Percentiles rank a stretch among this genome's conserved stretches.
These are phyloP conservation scores for Polyplosphaeria fusca DNA, from an alignment of 495 filamentous ascomycete species.

Conservation along the genomic window DNA sequence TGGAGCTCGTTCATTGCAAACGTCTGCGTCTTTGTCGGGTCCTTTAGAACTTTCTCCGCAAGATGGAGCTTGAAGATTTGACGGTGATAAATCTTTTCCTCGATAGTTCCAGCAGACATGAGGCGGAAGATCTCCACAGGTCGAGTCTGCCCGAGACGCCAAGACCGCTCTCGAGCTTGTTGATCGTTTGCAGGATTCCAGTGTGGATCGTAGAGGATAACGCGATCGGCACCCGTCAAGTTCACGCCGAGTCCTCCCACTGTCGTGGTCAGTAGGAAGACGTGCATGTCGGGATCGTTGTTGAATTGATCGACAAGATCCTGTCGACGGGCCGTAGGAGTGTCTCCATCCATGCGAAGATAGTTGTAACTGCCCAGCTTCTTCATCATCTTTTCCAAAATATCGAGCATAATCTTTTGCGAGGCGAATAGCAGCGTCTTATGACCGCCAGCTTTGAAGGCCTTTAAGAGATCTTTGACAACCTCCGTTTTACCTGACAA, in stretches of 20 bases:
- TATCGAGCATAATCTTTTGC: slow-evolving; percentile 87
- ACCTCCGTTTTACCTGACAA: slow-evolving; percentile 96
- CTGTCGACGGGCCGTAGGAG: slow-evolving; percentile 78
- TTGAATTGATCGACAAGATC: slow-evolving; percentile 89
- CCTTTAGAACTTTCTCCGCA: slow-evolving; percentile 87
- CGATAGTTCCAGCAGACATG: slow-evolving; percentile 95
- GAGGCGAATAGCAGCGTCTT: slow-evolving; percentile 91
- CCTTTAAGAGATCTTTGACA: slow-evolving; percentile 72
- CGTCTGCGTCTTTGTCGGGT: slow-evolving; percentile 82
- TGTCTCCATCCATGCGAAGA: slow-evolving; percentile 89
- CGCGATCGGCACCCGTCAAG: slow-evolving; percentile 87
- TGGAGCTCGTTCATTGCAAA: slow-evolving; percentile 85
- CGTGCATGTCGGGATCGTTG: slow-evolving; percentile 67
- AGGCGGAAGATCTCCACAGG: slow-evolving; percentile 92
- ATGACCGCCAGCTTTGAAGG: slow-evolving; percentile 84
- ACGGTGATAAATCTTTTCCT: slow-evolving; percentile 98
- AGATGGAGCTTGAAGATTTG: slow-evolving; percentile 97
- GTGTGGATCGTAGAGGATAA: slow-evolving; percentile 96
- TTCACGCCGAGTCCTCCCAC: slow-evolving; percentile 94
- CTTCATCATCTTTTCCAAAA: slow-evolving; percentile 75
- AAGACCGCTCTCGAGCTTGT: slow-evolving; percentile 93
- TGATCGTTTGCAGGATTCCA: slow-evolving; percentile 96
- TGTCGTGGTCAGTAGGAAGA: slow-evolving; percentile 91
- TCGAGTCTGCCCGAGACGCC: slow-evolving; percentile 90
- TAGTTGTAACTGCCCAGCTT: slow-evolving; percentile 68